Percentiles rank a stretch among this genome's conserved stretches.
phyloP scores from a whole-genome alignment of 2,329 filamentous ascomycete genomes.

The Apiospora hydei region DNA sequence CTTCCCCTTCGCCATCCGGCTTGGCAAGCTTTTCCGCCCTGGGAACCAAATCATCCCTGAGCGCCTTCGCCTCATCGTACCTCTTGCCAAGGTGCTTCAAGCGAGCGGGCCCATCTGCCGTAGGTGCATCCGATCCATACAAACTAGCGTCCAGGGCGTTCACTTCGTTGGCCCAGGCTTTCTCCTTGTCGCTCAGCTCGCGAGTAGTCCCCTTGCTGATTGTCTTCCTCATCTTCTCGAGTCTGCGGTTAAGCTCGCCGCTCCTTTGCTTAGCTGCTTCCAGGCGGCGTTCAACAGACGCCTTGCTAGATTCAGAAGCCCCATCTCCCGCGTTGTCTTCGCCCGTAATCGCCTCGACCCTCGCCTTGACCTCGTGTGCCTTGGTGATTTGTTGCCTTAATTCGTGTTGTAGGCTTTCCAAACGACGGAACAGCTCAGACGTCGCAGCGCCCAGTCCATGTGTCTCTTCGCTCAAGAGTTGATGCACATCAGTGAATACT shows the following conservation, averaged over 20 bases:
- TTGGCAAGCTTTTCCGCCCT: slow-evolving; percentile 55
- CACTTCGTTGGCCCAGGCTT: slow-evolving; percentile 56
- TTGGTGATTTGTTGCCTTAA: slow-evolving; percentile 72
- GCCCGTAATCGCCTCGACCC: slow-evolving; percentile 71
- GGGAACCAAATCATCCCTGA: slow-evolving; percentile 60
- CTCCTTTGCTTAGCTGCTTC: slow-evolving; percentile 54
- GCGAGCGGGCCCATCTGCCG: slow-evolving; percentile 43
- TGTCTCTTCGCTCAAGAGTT: slow-evolving; percentile 74
- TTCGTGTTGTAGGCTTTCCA: slow-evolving; percentile 72
- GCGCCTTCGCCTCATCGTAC: slow-evolving; percentile 61
- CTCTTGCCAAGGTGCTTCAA: slow-evolving; percentile 62
- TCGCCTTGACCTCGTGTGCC: slow-evolving; percentile 69
- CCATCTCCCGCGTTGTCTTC: slow-evolving; percentile 60
- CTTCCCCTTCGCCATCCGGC: slow-evolving; percentile 39
- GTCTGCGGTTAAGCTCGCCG: slow-evolving; percentile 55
- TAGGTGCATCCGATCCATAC: slow-evolving; percentile 42
- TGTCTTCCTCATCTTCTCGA: slow-evolving; percentile 55
- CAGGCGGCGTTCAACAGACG: slow-evolving; percentile 63
- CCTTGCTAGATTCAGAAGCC: slow-evolving; percentile 60
- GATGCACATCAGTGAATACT: slow-evolving; percentile 76
- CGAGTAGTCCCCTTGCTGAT: slow-evolving; percentile 55
- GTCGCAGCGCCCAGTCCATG: slow-evolving; percentile 72
- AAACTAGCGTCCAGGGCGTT: slow-evolving; percentile 50
- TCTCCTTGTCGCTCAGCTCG: slow-evolving; percentile 69
- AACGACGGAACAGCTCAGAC: slow-evolving; percentile 75